Conservation (phyloP, 805 yeast species). For the Candida tammaniensis region DNA sequence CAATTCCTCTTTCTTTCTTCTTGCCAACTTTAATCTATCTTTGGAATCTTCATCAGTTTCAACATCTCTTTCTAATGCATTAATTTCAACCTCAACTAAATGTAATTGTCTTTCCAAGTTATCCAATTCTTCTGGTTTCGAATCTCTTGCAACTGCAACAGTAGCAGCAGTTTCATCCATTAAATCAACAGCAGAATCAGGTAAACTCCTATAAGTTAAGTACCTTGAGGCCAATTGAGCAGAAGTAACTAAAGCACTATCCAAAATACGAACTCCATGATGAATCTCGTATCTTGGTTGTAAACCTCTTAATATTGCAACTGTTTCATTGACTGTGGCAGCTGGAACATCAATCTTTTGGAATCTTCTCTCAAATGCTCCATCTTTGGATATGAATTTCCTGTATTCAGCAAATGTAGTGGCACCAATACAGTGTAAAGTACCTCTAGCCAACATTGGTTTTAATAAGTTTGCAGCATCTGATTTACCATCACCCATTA, state of each 20-base stretch:
- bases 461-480: conserved; percentile 96
- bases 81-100: conserved; percentile 90
- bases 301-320: conserved; percentile 93
- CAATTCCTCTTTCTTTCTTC: conserved; percentile 73
- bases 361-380: conserved; percentile 98
- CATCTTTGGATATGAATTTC: conserved; percentile 90
- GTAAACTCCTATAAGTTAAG: conserved; percentile 90
- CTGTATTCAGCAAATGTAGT: conserved; percentile 95
- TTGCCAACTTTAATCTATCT: conserved; percentile 80
- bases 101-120: conserved; percentile 89
- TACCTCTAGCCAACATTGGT: conserved; percentile 96
- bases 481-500: conserved; percentile 98
- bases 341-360: conserved; percentile 96
- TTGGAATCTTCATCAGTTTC: conserved; percentile 80
- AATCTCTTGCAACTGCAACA: conserved; percentile 97
- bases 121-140: conserved; percentile 96
- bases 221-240: conserved; percentile 94
- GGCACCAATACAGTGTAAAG: conserved; percentile 96
- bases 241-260: conserved; percentile 90
- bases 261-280: conserved; percentile 95
- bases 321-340: conserved; percentile 87
- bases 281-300: conserved; percentile 95
- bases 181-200: conserved; percentile 95
- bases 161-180: conserved; percentile 96
- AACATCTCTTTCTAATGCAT: conserved; percentile 93